Percentiles rank a stretch among this genome's conserved stretches.
Conservation (phyloP, 257 asterid genomes). For the Solanum arcanum region DNA sequence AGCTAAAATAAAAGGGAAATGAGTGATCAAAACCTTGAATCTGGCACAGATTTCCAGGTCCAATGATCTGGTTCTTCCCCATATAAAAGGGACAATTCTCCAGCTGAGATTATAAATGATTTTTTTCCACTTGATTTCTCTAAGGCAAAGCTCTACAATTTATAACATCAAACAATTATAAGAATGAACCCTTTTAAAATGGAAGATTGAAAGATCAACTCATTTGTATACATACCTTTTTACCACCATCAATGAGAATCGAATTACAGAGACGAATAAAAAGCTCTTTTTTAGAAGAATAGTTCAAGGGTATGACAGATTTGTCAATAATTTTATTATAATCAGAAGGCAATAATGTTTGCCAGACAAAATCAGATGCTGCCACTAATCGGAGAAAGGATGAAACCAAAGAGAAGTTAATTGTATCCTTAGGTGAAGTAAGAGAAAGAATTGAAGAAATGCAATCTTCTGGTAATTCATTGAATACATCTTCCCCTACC, state of each 20-base stretch:
- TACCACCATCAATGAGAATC: constrained; percentile 16
- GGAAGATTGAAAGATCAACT: background rate
- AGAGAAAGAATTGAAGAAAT: constrained; percentile 9
- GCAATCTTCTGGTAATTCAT: constrained; percentile 16
- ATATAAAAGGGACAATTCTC: constrained; percentile 5
- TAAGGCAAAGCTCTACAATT: constrained; percentile 18
- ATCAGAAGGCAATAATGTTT: constrained; percentile 17
- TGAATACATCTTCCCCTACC: background rate
- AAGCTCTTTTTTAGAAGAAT: constrained; percentile 12
- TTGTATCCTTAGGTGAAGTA: constrained; percentile 21
- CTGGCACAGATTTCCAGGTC: constrained; percentile 16
- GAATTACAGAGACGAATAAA: constrained; percentile 10
- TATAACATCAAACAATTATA: background rate
- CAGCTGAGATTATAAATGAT: constrained; percentile 13
- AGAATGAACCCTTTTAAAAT: background rate
- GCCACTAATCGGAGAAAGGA: constrained; percentile 5
- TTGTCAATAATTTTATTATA: background rate
- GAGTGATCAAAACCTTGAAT: constrained; percentile 11
- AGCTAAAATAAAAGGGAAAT: background rate
- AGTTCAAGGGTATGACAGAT: background rate
- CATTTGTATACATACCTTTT: constrained; percentile 1
- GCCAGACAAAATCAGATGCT: constrained; percentile 16
- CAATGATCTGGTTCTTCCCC: constrained; percentile 2
- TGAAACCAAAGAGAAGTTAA: constrained; percentile 7
- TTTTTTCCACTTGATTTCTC: constrained; percentile 20